Evolutionary conservation across 805 yeast genomes (phyloP), one percentile per base, ranked within the genome.

Genomic region (Myxozyma lipomycoides): DNA sequence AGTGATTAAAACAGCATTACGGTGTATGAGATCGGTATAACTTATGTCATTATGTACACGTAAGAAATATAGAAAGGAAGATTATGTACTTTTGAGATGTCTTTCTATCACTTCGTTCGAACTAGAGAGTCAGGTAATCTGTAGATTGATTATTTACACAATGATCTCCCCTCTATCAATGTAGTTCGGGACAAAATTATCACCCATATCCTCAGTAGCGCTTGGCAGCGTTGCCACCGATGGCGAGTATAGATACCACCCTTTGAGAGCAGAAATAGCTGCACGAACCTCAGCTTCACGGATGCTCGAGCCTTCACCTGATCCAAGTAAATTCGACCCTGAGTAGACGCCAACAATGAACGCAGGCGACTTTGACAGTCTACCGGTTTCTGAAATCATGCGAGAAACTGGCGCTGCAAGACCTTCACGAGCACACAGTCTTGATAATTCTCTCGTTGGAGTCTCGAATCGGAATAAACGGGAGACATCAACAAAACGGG

Each of bases 201-300:
- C 51, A 17, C 40, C 19, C 9, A 40, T 49, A 24, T 38, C 49
- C 18, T 47, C 56, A 21, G 59, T 52, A 9, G 83, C 88, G 64
- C 86, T 79, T 48, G 95, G 93, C 37, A 78, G 67, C 51, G 74
- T 74, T 15, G 77, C 73, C 55, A 76, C 76, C 41, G 84, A 68
- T 15, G 98, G 98, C 57, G 84, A 81, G 70, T 93, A 93, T 64
- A 95, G 77, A 72, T 93, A 93, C 83, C 93, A 93, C 52, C 86
- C 80, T 75, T 88, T 83, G 66, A 93, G 78, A 30, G 97, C 90
- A 67, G 85, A 84, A 30, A 89, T 95, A 46, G 89, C 86, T 32
- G 96, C 93, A 68, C 96, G 81, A 37, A 88, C 84, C 70, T 89
- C 86, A 32, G 97, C 96, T 70, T 93, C 98, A 58, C 78, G 79